These are phyloP conservation scores for Lodderomyces pseudojiufengensis DNA, from an alignment of 1,139 yeast species.

Conservation along the genomic window DNA sequence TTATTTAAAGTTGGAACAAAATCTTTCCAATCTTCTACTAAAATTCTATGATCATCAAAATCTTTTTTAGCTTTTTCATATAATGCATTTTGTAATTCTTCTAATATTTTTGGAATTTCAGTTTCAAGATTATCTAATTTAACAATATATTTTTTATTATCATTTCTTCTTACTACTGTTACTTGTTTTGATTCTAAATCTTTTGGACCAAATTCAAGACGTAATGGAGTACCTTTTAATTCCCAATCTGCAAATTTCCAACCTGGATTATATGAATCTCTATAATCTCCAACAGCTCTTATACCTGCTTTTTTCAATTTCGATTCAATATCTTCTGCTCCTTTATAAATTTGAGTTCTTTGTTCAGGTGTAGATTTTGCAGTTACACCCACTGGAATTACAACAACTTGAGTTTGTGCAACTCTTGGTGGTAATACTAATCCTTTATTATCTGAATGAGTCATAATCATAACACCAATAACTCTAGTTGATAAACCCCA, in stretches of 20 bases:
- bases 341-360: slow-evolving; percentile 62
- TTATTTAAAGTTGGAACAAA: slow-evolving; percentile 90
- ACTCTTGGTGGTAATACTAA: slow-evolving; percentile 97
- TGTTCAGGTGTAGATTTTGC: slow-evolving; percentile 77
- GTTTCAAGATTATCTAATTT: slow-evolving; percentile 61
- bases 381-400: slow-evolving; percentile 93
- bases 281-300: slow-evolving; percentile 80
- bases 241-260: slow-evolving; percentile 99
- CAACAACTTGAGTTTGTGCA: slow-evolving; percentile 86
- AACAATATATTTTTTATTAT: slow-evolving; percentile 68
- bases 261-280: slow-evolving; percentile 95
- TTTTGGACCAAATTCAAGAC: slow-evolving; percentile 94
- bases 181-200: slow-evolving; percentile 80
- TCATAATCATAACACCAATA: slow-evolving; percentile 99
- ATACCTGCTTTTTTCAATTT: slow-evolving; percentile 55
- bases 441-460: slow-evolving; percentile 98
- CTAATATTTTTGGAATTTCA: slow-evolving; percentile 73
- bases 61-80: slow-evolving; percentile 75
- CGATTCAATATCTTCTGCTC: slow-evolving; percentile 65
- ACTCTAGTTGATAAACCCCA: slow-evolving; percentile 99
- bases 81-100: slow-evolving; percentile 72
- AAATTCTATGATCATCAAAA: slow-evolving; percentile 78
- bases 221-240: slow-evolving; percentile 90
- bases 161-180: slow-evolving; percentile 91
- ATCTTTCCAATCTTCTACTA: slow-evolving; percentile 83